Base-by-base conservation (phyloP, 2,329 filamentous ascomycete species). In the Colletotrichum echinochloae region DNA sequence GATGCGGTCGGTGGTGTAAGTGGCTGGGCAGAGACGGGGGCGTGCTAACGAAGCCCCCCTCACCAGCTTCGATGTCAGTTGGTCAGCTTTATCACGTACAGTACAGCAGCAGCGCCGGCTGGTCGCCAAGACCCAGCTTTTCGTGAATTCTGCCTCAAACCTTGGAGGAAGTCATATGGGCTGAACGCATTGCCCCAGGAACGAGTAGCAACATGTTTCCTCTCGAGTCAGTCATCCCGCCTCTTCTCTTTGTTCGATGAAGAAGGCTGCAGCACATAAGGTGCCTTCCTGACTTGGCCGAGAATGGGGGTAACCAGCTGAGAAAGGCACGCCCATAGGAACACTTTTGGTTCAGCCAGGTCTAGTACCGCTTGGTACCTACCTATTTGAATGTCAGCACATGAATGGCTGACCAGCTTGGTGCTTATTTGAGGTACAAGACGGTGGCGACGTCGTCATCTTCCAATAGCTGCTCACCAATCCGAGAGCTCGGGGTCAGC, bases 251-350 rank as follows among this genome's bases (percentile, higher is more conserved):
- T 71, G 68, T 71, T 54, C 8, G 16, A 61, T 48, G 57, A 48
- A 59, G n/a, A 56, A 28, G 35, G 28, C 52, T 71, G 68, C 68
- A 71, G 37, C 35, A 59, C 67, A 33, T 12, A 57, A 67, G 44
- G 64, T 71, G 30, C 57, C 68, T 71, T 23, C 57, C 68, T 67
- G 68, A 63, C 59, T 71, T 71, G 68, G 52, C 68, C 52, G 44
- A 71, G 52, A 62, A 68, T 59, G 57, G 68, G 26, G 51, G 57
- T 52, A n/a, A 62, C 51, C 52, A 70, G 64, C 51, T 28, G 30
- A 49, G 33, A n/a, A n/a, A 54, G 20, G 51, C 30, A 54, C 35
- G 63, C 30, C 63, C 35, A 49, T 54, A 37, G 57, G 57, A 52
- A 52, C 57, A 57, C 35, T 54, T 55, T 57, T 52, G 48, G 33